Evolutionary conservation across 495 filamentous ascomycete species (phyloP), one percentile per base, ranked within the genome.

Genomic region (Paragyromitra xinjiangensis): DNA sequence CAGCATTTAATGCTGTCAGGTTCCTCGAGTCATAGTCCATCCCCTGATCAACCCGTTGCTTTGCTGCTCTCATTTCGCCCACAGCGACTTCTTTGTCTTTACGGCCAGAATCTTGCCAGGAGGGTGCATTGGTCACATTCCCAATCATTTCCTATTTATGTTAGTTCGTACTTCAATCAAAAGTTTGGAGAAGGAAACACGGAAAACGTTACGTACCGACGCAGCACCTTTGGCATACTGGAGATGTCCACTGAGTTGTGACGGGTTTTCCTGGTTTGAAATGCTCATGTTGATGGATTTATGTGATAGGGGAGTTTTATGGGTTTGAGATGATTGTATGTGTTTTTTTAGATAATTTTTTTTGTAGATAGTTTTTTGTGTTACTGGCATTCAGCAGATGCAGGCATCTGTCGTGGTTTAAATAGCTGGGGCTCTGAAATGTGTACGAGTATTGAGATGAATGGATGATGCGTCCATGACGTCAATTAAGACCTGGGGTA

Each of bases 161-260:
- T 67, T 14, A 67, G 50, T 65, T 65, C 9, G 8, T 4, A 48
- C 19, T 34, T 53, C 22, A 45, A 3, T 14, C 7, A 14, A 56
- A 24, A 11, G 12, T 29, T 14, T 34, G 6, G 9, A 26, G 29
- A 14, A 48, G 29, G 14, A 19, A 61, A 0, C 6, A 37, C 1
- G 24, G 39, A 44, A 63, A 37, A 11, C n/a, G 19, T 22, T 22
- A 22, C 19, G 3, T 78, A 78, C 77, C 9, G 66, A 76, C 51
- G 77, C 77, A 40, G 66, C 73, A 34, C 74, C 77, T 70, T 72
- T 79, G 55, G 72, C 73, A 69, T 77, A 79, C 73, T 66, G 73
- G 73, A 71, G 42, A 73, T 79, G 74, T 77, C 75, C 77, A 29
- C 65, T 59, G 61, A 73, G 50, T 59, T 79, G 77, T 6, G 77